Evolutionary conservation across 805 yeast species (phyloP), one percentile per base, ranked within the genome.

Genomic region (Candida boleticola): DNA sequence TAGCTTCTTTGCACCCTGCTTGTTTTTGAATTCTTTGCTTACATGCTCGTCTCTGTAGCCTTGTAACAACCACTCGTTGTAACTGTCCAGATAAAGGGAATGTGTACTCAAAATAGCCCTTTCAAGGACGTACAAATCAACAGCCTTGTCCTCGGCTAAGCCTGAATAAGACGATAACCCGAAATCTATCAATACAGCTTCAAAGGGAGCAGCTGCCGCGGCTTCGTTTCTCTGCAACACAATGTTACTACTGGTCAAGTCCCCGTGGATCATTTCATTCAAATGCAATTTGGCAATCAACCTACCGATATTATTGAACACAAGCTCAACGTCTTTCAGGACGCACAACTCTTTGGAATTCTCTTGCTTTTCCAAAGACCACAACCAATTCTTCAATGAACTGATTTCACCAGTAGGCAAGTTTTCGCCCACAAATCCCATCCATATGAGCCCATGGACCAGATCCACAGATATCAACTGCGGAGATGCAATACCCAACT

Each of bases 111-210:
- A 66, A 16, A 93, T 76, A 0, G 99, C 98, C 53, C 98, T 71
- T 62, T 93, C 99, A 46, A 93, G 64, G 9, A 93, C 98, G 54
- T 93, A 93, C 45, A 93, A 62, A 61, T 93, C 99, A n/a, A 93
- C 99, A 3, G 98, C 98, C 61, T 88, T 89, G 55, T 92, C 98
- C 54, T 93, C 99, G 0, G 85, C 76, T 47, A 89, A 59, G 1
- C 75, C 73, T 0, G 95, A 80, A 43, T 81, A 81, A 10, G 89
- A 80, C 2, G 95, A 85, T 16, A 93, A 71, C 0, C 99, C 99
- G 65, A 93, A 93, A 58, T 93, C 99, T 41, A 93, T 93, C 49
- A 93, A 62, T 26, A 70, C 77, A 0, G 95, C 89, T 5, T 47
- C 52, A 35, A 22, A 42, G 10, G 11, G 27, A 11, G 27, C 7